A percentile compares a stretch with the other conserved stretches of the same genome.
Conservation (phyloP, 2,329 filamentous ascomycete genomes). For the Balansia obtecta region DNA sequence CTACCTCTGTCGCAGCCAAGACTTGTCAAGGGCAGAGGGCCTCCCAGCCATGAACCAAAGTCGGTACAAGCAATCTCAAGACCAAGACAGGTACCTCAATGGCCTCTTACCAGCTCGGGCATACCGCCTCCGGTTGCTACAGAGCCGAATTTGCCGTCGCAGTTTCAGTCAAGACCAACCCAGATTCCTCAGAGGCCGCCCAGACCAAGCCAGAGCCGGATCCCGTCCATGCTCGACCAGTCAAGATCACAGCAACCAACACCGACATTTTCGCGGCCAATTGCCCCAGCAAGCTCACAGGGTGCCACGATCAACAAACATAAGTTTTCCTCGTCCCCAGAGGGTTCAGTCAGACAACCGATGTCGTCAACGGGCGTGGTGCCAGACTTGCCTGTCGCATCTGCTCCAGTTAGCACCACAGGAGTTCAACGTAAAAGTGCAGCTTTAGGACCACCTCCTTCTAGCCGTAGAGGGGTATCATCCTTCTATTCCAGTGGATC, state of each 20-base stretch:
- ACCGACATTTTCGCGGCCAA: conserved; percentile 31
- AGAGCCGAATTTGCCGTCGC: conserved; percentile 32
- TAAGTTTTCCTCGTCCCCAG: conserved; percentile 32
- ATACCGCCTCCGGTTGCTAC: conserved; percentile 18
- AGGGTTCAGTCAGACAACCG: conserved; percentile 37
- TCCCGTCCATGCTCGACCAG: conserved; percentile 45
- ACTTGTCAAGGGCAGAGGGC: conserved; percentile 10
- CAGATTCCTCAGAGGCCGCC: conserved; percentile 44
- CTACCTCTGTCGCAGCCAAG: conserved; percentile 8
- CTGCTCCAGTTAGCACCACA: conserved; percentile 17
- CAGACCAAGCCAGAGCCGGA: conserved; percentile 44
- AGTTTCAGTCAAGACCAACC: conserved; percentile 35
- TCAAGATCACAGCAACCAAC: conserved; percentile 43
- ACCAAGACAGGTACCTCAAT: conserved; percentile 40
- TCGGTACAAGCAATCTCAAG: conserved; percentile 30
- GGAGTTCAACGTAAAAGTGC: conserved; percentile 33
- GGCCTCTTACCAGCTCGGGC: conserved; percentile 35
- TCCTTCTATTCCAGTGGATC: conserved; percentile 55
- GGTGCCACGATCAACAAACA: conserved; percentile 19
- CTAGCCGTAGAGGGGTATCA: conserved; percentile 45
- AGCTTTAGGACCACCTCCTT: conserved; percentile 47
- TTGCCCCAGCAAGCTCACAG: conserved; percentile 22
- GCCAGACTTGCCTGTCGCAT: conserved; percentile 41
- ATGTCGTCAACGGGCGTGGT: conserved; percentile 43
- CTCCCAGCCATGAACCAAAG: conserved; percentile 13